Conservation (phyloP, 768 basidiomycete species). For the Pisolithus tinctorius region DNA sequence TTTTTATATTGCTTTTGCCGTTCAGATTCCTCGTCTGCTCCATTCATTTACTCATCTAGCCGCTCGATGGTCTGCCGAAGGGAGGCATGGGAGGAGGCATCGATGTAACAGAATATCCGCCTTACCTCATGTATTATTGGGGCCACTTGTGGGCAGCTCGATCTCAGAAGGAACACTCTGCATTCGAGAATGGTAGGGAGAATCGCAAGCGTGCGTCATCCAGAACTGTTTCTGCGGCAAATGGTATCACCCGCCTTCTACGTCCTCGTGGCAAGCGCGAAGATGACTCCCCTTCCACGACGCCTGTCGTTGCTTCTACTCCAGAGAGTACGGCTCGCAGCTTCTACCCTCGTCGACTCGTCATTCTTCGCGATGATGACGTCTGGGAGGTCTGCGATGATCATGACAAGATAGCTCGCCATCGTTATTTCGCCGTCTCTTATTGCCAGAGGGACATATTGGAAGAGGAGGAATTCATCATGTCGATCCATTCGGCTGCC, state of each 20-base stretch:
- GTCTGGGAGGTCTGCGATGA: conserved; percentile 6
- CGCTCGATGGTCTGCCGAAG: too few relatives aligned
- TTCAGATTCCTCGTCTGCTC: too few relatives aligned
- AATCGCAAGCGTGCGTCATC: not conserved
- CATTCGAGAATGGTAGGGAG: not conserved
- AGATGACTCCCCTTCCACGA: too few relatives aligned
- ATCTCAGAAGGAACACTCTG: too few relatives aligned
- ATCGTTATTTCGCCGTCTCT: conserved; percentile 12
- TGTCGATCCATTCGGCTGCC: conserved; percentile 2
- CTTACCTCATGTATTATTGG: too few relatives aligned
- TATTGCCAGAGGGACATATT: conserved; percentile 8
- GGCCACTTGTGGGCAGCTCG: too few relatives aligned
- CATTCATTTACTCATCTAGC: too few relatives aligned
- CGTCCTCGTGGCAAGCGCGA: too few relatives aligned
- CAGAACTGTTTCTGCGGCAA: not conserved
- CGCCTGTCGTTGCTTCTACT: too few relatives aligned
- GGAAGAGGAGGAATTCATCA: conserved; percentile 1
- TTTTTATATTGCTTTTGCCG: too few relatives aligned
- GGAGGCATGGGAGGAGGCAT: too few relatives aligned
- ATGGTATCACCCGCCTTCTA: conserved; percentile 2
- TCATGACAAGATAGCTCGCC: conserved; percentile 1
- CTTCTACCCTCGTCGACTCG: conserved; percentile 9
- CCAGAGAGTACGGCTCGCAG: not conserved
- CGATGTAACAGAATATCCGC: too few relatives aligned
- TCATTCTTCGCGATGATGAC: not conserved